Evolutionary conservation across 1,284 basidiomycete species (phyloP), one percentile per base, ranked within the genome.

Genomic region (Apiotrichum brassicae): DNA sequence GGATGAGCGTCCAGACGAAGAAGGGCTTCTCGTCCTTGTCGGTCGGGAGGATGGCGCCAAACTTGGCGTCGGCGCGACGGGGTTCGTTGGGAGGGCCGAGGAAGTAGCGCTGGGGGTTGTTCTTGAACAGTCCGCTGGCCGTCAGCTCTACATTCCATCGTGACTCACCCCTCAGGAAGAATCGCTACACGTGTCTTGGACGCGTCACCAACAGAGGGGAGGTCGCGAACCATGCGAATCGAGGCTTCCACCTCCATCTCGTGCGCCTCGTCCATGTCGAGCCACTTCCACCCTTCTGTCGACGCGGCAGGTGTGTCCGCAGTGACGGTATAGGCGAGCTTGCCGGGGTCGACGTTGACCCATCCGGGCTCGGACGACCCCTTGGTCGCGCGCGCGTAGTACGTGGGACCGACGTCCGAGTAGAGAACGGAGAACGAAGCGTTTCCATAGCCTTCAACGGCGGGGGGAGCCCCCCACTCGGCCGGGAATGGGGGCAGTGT

Each of bases 361-460:
- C 53, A 55, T 9, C 49, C 53, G 1, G 42, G 49, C 28, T 42
- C 42, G 4, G 32, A 6, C 16, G 9, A 26, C 13, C 54, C 54
- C 37, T 49, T 48, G 14, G 48, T 57, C 30, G 60, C 61, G 26
- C 50, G 52, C 14, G 54, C 40, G 42, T 70, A 70, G 50, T 65
- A 68, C 2, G 41, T 49, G 11, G 51, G 51, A 0, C 68, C 68
- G 30, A 68, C 59, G 28, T 61, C 68, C 8, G 60, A 62, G 56
- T 57, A 66, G 12, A 70, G 59, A 7, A 67, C 59, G 11, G 57
- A 60, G n/a, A 57, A 61, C 9, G 53, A 47, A 0, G 57, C 49
- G 33, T 56, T 36, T 22, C 33, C 34, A 14, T 40, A 25, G 25
- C 30, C 34, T 0, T 26, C 16, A 18, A 45, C 13, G 4, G 51